Conservation (phyloP, 768 basidiomycete species). For the Sarcodon sp. region DNA sequence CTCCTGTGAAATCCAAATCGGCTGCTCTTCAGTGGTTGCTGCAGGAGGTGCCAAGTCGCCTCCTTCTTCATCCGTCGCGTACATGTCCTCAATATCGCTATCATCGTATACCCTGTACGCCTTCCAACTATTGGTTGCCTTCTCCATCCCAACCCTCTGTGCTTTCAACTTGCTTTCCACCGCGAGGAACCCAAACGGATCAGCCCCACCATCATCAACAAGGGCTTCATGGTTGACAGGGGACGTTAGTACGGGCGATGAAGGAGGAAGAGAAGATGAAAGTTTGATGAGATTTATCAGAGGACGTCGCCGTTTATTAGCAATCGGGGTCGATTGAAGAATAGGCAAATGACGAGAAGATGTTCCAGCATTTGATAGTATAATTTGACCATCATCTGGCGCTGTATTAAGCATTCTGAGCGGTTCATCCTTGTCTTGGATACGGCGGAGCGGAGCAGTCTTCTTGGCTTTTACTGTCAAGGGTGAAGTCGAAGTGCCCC, state of each 20-base stretch:
- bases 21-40: not conserved
- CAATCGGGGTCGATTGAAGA: too few relatives aligned
- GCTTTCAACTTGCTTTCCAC: slow-evolving; percentile 13
- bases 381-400: too few relatives aligned
- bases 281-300: not conserved
- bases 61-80: not conserved
- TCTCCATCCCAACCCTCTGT: slow-evolving; percentile 2
- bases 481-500: too few relatives aligned
- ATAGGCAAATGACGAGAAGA: too few relatives aligned
- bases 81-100: not conserved
- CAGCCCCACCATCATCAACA: slow-evolving; percentile 2
- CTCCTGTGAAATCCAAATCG: not conserved
- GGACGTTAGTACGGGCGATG: not conserved
- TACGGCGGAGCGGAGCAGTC: too few relatives aligned
- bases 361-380: too few relatives aligned
- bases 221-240: not conserved
- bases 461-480: too few relatives aligned
- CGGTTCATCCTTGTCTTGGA: too few relatives aligned
- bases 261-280: not conserved
- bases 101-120: not conserved
- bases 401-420: too few relatives aligned
- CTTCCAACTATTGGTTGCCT: not conserved
- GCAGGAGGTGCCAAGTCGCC: not conserved
- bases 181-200: slow-evolving; percentile 16
- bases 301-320: too few relatives aligned